Base-by-base conservation (phyloP, 73 alveolate species). In the Halteria grandinella region DNA sequence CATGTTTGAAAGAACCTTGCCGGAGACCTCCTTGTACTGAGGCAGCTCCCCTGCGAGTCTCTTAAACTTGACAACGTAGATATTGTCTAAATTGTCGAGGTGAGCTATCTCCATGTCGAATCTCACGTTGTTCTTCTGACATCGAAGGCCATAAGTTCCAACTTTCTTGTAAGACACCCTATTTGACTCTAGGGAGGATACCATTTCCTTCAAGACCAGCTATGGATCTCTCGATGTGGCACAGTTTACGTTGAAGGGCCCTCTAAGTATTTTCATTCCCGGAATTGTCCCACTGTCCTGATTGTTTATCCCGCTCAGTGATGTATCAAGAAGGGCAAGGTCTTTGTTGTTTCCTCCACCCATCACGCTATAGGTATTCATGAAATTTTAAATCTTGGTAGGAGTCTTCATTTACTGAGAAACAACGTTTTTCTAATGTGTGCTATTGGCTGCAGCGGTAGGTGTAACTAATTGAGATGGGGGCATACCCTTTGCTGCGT, bases 81-180 rank as follows among this genome's bases (percentile, higher is more conserved):
- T 72, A 18, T 31, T 47, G 27, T 79, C 89, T 23, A 79, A 43
- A 36, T 79, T 66, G 23, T 66, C 83, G 57, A 79, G 33, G 44
- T 79, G 79, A 15, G 89, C 76, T 29, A 79, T 59, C 74, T 79
- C 89, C 89, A 79, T 79, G 20, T 79, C 89, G 33, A 79, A 79
- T 24, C 70, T 64, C 44, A 69, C 77, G n/a, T 73, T 60, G 60
- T 72, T 79, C 77, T 79, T 79, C 44, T 79, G 70, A 29, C 89
- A 79, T 37, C 71, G 25, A 1, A 79, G 25, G 1, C 69, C 79
- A 51, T 33, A 79, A 31, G 20, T 79, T 0, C 89, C 70, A 14
- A 58, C 70, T 39, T 75, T 53, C 45, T 77, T 77, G 33, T 39
- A 39, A 1, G 55, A 31, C 20, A 80, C 79, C 24, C 63, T 80